Evolutionary conservation across 495 filamentous ascomycete species (phyloP), one percentile per base, ranked within the genome.

Genomic region (Penicillium dipodomyicola): DNA sequence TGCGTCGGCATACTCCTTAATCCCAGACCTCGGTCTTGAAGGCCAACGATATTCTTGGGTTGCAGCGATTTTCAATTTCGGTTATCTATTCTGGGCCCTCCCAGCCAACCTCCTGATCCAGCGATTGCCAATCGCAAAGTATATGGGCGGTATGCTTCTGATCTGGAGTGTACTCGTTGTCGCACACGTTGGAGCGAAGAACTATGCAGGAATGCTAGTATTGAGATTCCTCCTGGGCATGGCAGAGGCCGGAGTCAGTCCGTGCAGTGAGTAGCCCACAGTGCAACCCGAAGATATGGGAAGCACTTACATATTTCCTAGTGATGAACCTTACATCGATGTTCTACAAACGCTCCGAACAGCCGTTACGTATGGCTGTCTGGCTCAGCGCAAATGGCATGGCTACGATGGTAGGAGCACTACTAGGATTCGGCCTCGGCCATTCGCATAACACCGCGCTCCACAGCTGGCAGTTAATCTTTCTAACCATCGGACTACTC

Each of bases 271-370:
- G 69, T 57, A 33, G 0, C 12, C 23, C 20, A 35, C 37, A 20
- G 0, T 12, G 23, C 22, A 44, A 23, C 3, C 17, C 29, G 20
- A 14, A 33, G 35, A 39, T 6, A 29, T 5, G 25, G n/a, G 52
- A 2, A 27, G 19, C 12, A 11, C 54, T 59, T 53, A 59, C n/a
- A 20, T 11, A 45, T n/a, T 41, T 10, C 1, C 19, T 17, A 72
- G 69, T 74, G 65, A 69, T 73, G 57, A 73, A 85, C 30, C 73
- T 89, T 14, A 85, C 83, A 0, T 78, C 83, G 12, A 87, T 87
- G 80, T 88, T 86, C 80, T 89, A 87, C 65, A 82, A 77, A 43
- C 84, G 85, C 20, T 77, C 81, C 42, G 85, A 89, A 57, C 86
- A 88, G 65, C 79, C 84, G 0, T 66, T 79, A 0, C 78, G 81